Base-by-base conservation (phyloP, 2,329 filamentous ascomycete genomes). In the Zymoseptoria pseudotritici region DNA sequence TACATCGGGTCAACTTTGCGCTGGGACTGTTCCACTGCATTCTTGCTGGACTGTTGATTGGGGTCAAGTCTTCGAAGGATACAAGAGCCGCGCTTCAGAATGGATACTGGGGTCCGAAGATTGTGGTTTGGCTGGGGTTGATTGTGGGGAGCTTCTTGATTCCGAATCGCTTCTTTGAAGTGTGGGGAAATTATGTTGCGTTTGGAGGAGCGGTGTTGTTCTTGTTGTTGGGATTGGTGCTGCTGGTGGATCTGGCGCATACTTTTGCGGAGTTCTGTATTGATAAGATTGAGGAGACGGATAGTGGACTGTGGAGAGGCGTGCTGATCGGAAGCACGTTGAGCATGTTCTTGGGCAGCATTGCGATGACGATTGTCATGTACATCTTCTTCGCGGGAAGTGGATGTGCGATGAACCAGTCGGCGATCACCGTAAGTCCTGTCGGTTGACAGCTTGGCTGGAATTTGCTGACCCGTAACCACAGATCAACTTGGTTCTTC, bases 81-180 rank as follows among this genome's bases (percentile, higher is more conserved):
- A 88, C 89, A 52, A 88, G 94, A 65, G 92, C 94, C 2, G 83
- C 86, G 19, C 83, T 99, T 57, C 94, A 99, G 73, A 99, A 99
- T 77, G 94, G 93, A n/a, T 99, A 91, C 76, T 99, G 94, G 94
- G 94, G 92, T 1, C 94, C 94, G 53, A 99, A 99, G 78, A 83
- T 99, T 60, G 84, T 97, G 61, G 85, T 86, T 56, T 99, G 94
- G 94, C 73, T 97, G 55, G 85, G 82, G 13, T 84, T 97, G 66
- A 86, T 97, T 61, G 90, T 97, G 61, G 73, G 96, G 60, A 96
- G 92, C 24, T 99, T 97, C 80, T 85, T 99, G 70, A 97, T 99
- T 59, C 94, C 94, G 17, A 93, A 99, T 72, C 81, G 80, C 26
- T 97, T 99, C 81, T 97, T 97, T 78, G 85, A 96, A 71, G 85